Evolutionary conservation across 108 stramenopile genomes (phyloP).

Genomic region (Craspedostauros australis): DNA sequence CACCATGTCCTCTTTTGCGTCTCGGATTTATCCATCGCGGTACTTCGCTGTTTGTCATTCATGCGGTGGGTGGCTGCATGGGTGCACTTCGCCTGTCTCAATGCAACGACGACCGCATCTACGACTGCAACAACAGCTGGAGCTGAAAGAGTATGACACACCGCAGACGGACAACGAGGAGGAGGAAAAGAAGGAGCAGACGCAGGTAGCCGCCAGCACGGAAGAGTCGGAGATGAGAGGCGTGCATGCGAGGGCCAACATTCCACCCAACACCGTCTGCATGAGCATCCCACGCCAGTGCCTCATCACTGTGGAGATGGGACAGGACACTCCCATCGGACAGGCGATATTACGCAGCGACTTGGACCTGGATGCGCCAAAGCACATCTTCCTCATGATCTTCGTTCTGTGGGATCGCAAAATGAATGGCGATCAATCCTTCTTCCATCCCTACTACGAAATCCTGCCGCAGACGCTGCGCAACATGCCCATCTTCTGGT

Average conservation of each 20-base stretch:
- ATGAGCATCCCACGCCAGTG: constrained; percentile 85
- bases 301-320: constrained; percentile 99
- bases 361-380: constrained; percentile 95
- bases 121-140: constrained; percentile 26
- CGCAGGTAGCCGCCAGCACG: background rate
- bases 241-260: constrained; percentile 81
- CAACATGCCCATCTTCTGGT: constrained; percentile 99
- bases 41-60: background rate
- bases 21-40: too few relatives aligned
- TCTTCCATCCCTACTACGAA: constrained; percentile 98
- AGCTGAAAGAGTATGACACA: constrained; percentile 52
- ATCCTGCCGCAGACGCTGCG: constrained; percentile 82
- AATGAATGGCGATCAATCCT: constrained; percentile 66
- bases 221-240: constrained; percentile 88
- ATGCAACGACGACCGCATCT: background rate
- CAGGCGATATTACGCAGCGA: constrained; percentile 61
- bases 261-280: constrained; percentile 82
- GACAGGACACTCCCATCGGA: constrained; percentile 90
- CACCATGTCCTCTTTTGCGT: too few relatives aligned
- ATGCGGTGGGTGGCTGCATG: background rate
- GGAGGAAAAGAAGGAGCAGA: constrained; percentile 61
- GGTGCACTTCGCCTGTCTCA: background rate
- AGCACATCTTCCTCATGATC: constrained; percentile 98
- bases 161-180: constrained; percentile 4
- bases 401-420: constrained; percentile 92